These are phyloP conservation scores for Silene uniflora DNA, from an alignment of 148 eudicot species.

Conservation along the genomic window DNA sequence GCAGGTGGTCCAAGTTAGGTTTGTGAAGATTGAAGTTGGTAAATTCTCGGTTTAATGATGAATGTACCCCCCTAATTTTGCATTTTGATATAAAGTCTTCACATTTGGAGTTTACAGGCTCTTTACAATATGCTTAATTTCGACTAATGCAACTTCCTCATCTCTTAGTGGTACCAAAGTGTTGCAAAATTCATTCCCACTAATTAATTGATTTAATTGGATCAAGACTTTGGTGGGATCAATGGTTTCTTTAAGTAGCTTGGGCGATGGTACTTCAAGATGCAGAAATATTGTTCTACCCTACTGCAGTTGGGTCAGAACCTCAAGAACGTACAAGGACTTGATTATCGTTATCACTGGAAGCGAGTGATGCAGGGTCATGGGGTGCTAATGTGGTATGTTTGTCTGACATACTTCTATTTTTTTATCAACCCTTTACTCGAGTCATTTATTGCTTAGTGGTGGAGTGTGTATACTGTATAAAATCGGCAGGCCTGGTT, in stretches of 20 bases:
- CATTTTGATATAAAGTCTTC: background rate
- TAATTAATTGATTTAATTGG: background rate
- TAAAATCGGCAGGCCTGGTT: too few species aligned
- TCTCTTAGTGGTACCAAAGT: background rate
- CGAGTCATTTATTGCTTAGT: too few species aligned
- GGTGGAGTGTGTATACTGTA: too few species aligned
- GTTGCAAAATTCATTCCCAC: background rate
- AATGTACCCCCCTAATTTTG: too few species aligned
- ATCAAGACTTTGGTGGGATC: slow-evolving; percentile 97
- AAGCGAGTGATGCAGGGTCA: slow-evolving; percentile 98
- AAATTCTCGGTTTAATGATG: slow-evolving; percentile 21
- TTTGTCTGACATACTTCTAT: too few species aligned
- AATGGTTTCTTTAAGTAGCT: slow-evolving; percentile 97
- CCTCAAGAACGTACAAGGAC: slow-evolving; percentile 92
- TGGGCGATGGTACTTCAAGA: slow-evolving; percentile 97
- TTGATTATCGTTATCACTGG: slow-evolving; percentile 97
- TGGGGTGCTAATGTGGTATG: slow-evolving; percentile 96
- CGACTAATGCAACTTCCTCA: background rate
- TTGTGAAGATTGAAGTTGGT: slow-evolving; percentile 98
- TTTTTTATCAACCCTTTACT: too few species aligned
- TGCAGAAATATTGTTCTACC: slow-evolving; percentile 90
- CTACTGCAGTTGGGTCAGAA: slow-evolving; percentile 95
- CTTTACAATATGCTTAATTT: too few species aligned
- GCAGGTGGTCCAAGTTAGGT: slow-evolving; percentile 84
- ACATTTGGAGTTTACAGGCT: too few species aligned